Evolutionary conservation across 306 rosid species (phyloP).

Genomic region (Myrica gale): DNA sequence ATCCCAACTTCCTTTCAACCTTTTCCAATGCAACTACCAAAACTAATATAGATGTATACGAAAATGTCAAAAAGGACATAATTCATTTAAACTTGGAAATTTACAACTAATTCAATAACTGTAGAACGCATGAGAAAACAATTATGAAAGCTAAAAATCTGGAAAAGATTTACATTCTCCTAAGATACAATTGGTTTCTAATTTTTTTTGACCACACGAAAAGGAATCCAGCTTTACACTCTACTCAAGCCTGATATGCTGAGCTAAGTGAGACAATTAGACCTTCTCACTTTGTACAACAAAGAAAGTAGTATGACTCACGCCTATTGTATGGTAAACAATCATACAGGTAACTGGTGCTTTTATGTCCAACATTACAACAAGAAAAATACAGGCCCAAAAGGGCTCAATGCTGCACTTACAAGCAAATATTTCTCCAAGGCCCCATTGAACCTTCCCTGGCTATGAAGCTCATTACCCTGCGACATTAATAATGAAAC

Average conservation of each 20-base stretch:
- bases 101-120: no score
- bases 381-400: no score
- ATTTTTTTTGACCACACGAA: not conserved
- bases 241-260: not conserved
- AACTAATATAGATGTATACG: slow-evolving; percentile 43
- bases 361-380: no score
- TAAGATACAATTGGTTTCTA: not conserved
- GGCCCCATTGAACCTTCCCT: no score
- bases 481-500: no score
- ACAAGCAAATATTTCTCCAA: no score
- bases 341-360: no score
- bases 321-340: not conserved
- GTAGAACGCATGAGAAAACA: no score
- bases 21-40: slow-evolving; percentile 91
- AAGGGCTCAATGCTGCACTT: no score
- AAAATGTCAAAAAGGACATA: slow-evolving; percentile 24
- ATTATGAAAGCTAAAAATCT: not conserved
- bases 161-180: not conserved
- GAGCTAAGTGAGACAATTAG: not conserved
- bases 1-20: slow-evolving; percentile 77
- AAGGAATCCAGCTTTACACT: not conserved
- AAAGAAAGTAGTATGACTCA: not conserved
- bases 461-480: no score
- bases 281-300: not conserved
- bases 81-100: not conserved